Evolutionary conservation across 306 rosid genomes (phyloP).

Genomic region (Sechiopsis laciniata): DNA sequence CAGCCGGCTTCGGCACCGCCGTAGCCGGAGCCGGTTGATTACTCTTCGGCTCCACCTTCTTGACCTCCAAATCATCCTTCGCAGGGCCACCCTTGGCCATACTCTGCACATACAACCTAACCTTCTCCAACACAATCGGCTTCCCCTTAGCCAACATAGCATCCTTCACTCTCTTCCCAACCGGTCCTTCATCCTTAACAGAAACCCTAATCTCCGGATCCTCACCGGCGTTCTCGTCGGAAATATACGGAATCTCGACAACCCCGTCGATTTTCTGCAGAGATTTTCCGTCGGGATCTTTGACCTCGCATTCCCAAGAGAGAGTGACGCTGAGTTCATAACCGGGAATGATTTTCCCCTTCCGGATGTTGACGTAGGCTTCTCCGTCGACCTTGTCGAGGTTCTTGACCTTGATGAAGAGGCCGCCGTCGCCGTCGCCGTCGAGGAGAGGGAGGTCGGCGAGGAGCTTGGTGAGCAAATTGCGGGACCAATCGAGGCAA

Average conservation of each 20-base stretch:
- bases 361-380: constrained; percentile 83
- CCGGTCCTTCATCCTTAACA: constrained; percentile 71
- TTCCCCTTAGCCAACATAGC: constrained; percentile 71
- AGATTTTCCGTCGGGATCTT: constrained; percentile 45
- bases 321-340: constrained; percentile 65
- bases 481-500: constrained; percentile 79
- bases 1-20: constrained; percentile 23
- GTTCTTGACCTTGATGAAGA: constrained; percentile 47
- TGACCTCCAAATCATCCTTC: constrained; percentile 63
- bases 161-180: constrained; percentile 70
- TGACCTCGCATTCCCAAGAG: constrained; percentile 83
- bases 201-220: constrained; percentile 75
- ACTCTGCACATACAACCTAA: constrained; percentile 57
- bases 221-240: constrained; percentile 94
- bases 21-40: constrained; percentile 2
- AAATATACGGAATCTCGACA: constrained; percentile 77
- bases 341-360: constrained; percentile 89
- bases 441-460: constrained; percentile 48
- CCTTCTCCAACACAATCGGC: constrained; percentile 66
- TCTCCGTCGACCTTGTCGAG: constrained; percentile 69
- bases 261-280: constrained; percentile 66
- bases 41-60: constrained; percentile 43
- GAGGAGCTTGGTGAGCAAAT: constrained; percentile 56
- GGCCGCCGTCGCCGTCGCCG: constrained; percentile 61
- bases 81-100: constrained; percentile 95